Conservation (phyloP, 2,329 filamentous ascomycete species). For the Delphinella strobiligena region DNA sequence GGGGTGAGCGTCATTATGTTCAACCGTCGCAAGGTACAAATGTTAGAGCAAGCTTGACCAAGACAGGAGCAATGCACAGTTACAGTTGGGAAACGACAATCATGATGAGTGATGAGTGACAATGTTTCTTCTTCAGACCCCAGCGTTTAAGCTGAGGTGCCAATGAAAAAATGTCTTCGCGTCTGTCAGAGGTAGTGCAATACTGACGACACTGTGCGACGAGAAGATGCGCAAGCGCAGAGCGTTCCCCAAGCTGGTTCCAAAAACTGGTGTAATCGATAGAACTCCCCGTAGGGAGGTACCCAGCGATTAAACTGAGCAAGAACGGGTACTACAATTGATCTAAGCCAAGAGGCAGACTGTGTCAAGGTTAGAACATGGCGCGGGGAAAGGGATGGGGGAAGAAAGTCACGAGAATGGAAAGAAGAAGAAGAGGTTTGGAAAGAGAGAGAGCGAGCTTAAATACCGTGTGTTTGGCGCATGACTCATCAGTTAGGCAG, state of each 20-base stretch:
- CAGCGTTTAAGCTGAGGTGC: conserved; percentile 2
- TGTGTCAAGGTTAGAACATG: no score
- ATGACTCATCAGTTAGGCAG: no score
- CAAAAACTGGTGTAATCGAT: no score
- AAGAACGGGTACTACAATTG: neutral
- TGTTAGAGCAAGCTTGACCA: no score
- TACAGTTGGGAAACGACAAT: no score
- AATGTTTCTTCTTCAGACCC: conserved; percentile 1
- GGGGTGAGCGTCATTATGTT: no score
- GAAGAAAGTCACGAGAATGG: neutral
- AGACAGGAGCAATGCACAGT: no score
- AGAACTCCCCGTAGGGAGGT: no score
- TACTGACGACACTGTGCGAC: conserved; percentile 4
- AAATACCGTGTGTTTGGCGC: no score
- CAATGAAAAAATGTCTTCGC: conserved; percentile 5
- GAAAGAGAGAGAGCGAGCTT: no score
- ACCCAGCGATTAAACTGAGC: neutral
- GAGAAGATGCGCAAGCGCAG: neutral
- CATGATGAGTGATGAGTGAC: no score
- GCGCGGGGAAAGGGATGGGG: neutral
- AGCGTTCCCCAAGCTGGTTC: neutral
- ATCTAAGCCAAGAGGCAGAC: neutral
- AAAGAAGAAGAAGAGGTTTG: neutral
- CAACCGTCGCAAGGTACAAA: no score
- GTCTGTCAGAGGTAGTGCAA: conserved; percentile 5